A percentile compares a stretch with the other conserved stretches of the same genome.
Conservation (phyloP, 75 land plant genomes). For the Picea sitchensis region DNA sequence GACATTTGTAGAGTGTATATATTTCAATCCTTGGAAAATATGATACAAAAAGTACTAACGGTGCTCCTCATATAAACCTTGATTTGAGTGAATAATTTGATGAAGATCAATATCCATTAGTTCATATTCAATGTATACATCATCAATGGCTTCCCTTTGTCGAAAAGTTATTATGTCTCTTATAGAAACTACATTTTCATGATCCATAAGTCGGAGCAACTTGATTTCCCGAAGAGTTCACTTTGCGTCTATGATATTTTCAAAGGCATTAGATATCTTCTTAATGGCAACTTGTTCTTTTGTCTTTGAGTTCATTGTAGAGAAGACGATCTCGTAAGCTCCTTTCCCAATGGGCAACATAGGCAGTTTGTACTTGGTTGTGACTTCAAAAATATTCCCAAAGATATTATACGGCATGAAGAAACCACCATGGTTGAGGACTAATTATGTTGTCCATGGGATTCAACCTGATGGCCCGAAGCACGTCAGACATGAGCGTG, state of each 20-base stretch:
- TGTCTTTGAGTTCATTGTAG: slow-evolving; percentile 72
- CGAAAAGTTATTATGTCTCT: slow-evolving; percentile 58
- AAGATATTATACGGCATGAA: slow-evolving; percentile 80
- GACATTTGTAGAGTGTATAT: slow-evolving; percentile 89
- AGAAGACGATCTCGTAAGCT: slow-evolving; percentile 91
- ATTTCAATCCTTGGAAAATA: slow-evolving; percentile 9
- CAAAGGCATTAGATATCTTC: slow-evolving; percentile 85
- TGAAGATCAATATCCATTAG: slow-evolving; percentile 63
- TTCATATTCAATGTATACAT: slow-evolving; percentile 55
- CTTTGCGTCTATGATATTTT: slow-evolving; percentile 80
- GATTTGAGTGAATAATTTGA: slow-evolving; percentile 63
- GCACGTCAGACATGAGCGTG: slow-evolving; percentile 41
- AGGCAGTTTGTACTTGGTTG: slow-evolving; percentile 36
- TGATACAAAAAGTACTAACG: slow-evolving; percentile 25
- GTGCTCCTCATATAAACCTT: slow-evolving; percentile 58
- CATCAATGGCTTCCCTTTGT: slow-evolving; percentile 37
- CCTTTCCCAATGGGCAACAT: slow-evolving; percentile 92
- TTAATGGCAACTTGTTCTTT: slow-evolving; percentile 77
- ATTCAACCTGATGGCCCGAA: slow-evolving; percentile 1
- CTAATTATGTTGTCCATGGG: slow-evolving; percentile 32
- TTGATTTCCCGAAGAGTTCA: slow-evolving; percentile 83
- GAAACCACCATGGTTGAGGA: slow-evolving; percentile 55
- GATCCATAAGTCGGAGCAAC: slow-evolving; percentile 71
- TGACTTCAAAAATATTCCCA: neutral
- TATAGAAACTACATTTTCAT: slow-evolving; percentile 77